Evolutionary conservation across 116 monocot genomes (phyloP), one percentile per base, ranked within the genome.

Genomic region (Dioscorea cayenensis): DNA sequence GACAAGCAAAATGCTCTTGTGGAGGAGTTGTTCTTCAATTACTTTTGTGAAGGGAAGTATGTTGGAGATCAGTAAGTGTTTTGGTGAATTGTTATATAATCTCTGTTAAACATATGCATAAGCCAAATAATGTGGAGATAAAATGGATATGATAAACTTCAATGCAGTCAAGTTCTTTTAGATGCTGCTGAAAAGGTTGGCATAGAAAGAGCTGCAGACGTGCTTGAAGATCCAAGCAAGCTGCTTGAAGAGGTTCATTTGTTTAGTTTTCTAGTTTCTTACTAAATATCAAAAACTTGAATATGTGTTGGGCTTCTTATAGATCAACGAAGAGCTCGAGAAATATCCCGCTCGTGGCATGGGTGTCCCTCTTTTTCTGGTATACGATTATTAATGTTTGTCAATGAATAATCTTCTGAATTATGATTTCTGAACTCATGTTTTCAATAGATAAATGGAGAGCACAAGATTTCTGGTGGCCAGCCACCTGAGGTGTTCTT

Each of bases 1-100:
- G 84, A 88, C 61, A 96, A 96, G 65, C 96, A 92, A 83, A 82
- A 84, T 71, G 78, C 78, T 65, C 82, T 96, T 71, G 96, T 90
- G 28, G 87, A 75, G 28, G 96, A 92, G 81, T 78, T 96, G 76
- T 84, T 88, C 28, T 43, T 78, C 43, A 92, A 82, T 65, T 95
- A 95, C 62, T 82, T 80, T 51, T 76, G 73, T 37, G 70, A 95
- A 65, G 95, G 95, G 77, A 95, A 95, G 59, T 89, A 85, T 73
- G 82, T 95, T 22, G 87, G 87, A 60, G 92, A 96, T 55, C 28
- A 80, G 96, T 96, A 78, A 71, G 83, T 64, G 43, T 43, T 43
- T 10, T 6, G 7, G 43, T 43, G 43, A 43, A 43, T 43, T 43
- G 12, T 9, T 12, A 43, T 12, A 6, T 12, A 12, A 43, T 9